These are phyloP conservation scores for Coemansia sp. DNA, from an alignment of 192 early-diverging fungal genomes.

Conservation along the genomic window DNA sequence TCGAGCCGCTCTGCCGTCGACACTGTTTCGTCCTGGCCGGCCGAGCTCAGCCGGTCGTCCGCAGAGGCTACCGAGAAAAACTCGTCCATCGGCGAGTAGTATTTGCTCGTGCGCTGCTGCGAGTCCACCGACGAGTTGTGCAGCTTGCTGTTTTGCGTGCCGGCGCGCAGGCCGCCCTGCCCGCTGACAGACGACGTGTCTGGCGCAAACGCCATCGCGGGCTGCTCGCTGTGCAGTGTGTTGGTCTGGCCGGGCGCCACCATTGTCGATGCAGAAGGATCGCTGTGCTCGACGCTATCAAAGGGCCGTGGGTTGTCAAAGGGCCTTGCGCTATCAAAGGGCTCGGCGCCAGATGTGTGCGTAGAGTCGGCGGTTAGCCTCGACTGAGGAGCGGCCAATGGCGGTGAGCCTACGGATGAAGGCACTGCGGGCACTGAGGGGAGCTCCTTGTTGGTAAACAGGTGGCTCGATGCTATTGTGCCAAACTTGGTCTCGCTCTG, in stretches of 20 bases:
- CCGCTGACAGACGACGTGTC: neutral
- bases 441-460: slow-evolving; percentile 38
- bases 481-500: slow-evolving; percentile 33
- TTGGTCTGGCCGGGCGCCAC: neutral
- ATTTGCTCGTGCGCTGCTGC: slow-evolving; percentile 4
- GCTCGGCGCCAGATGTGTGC: neutral
- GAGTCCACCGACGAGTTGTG: slow-evolving; percentile 14
- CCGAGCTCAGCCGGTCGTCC: slow-evolving; percentile 9
- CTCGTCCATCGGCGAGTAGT: slow-evolving; percentile 47
- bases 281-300: no score
- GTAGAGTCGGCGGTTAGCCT: neutral
- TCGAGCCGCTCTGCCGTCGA: neutral
- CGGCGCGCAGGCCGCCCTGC: neutral
- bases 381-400: neutral
- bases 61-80: slow-evolving; percentile 30
- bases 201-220: slow-evolving; percentile 16
- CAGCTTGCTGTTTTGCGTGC: neutral
- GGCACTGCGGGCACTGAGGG: slow-evolving; percentile 34
- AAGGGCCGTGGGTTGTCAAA: no score
- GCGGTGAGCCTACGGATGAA: slow-evolving; percentile 12
- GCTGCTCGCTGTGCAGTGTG: slow-evolving; percentile 1
- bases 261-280: slow-evolving; percentile 3
- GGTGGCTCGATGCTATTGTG: slow-evolving; percentile 7
- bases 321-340: no score
- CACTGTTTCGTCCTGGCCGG: neutral